Evolutionary conservation across 768 basidiomycete species (phyloP), one percentile per base, ranked within the genome.

Genomic region (Boletus eberwhitei): DNA sequence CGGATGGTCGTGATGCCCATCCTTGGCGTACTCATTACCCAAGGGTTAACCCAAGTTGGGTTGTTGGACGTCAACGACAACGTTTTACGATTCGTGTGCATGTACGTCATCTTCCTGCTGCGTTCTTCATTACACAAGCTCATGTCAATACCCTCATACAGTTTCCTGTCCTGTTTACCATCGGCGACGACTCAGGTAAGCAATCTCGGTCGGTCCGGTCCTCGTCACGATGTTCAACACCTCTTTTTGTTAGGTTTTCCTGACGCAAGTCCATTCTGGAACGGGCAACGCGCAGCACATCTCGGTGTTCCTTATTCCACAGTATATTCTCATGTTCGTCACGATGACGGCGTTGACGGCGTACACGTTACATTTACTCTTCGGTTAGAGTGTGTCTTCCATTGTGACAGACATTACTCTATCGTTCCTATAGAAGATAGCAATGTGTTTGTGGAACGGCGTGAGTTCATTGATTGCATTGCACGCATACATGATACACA

Each of bases 181-280:
- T 81, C 83, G 0, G 81, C 82, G 1, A 84, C 83, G 8, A 77
- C 77, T 5, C 83, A 85, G 73, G 81, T 83, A 39, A 41, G 54
- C 49, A 19, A 17, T n/a, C 32, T 41, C 22, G 8, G 11, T 45
- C 26, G 26, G 8, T 42, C 9, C 5, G 44, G 19, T 9, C 5
- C 50, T 21, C 46, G 31, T 55, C 51, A 34, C 4, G 29, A 40
- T 19, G 4, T 36, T 26, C 37, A 4, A 57, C 24, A 16, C 40
- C 22, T 48, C 17, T 48, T 29, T 29, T 36, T 22, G 48, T 35
- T 59, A 86, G 79, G 84, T 87, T 0, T 79, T 78, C 52, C 68
- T 87, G 36, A 86, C 84, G 1, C 85, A 88, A 60, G 79, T 84
- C 9, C 81, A 85, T 61, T 86, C 83, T 43, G 84, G 81, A 2